phyloP scores from a whole-genome alignment of 306 rosid genomes.

The Cicer chorassanicum region DNA sequence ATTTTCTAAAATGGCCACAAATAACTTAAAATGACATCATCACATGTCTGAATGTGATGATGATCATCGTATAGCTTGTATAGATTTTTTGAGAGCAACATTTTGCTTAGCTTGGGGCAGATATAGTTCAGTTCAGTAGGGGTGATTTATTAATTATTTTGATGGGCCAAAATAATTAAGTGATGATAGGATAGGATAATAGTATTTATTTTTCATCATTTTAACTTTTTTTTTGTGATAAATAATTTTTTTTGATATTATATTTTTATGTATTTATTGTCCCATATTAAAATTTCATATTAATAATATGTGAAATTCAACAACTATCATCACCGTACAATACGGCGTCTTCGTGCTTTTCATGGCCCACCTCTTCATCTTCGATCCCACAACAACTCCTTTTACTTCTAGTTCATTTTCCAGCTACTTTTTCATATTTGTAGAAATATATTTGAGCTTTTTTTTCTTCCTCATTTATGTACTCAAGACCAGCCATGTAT shows the following conservation, averaged over 20 bases:
- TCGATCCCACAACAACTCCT: neutral
- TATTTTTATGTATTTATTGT: too few species aligned
- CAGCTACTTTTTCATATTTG: neutral
- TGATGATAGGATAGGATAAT: neutral
- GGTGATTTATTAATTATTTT: neutral
- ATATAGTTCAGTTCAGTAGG: neutral
- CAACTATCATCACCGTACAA: slow-evolving; percentile 25
- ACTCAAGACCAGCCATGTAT: neutral
- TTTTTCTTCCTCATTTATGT: neutral
- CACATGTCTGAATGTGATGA: neutral
- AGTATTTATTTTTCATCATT: neutral
- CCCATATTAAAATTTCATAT: too few species aligned
- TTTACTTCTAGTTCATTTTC: neutral
- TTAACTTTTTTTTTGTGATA: too few species aligned
- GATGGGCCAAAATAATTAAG: neutral
- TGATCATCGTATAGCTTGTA: neutral
- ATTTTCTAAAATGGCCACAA: slow-evolving; percentile 45
- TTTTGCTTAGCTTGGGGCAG: neutral
- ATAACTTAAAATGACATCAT: neutral
- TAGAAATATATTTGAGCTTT: neutral
- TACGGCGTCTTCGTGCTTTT: slow-evolving; percentile 36
- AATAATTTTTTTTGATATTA: too few species aligned
- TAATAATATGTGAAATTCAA: too few species aligned
- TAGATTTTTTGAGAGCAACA: neutral
- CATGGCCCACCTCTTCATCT: slow-evolving; percentile 43